Evolutionary conservation across 257 asterid genomes (phyloP), one percentile per base, ranked within the genome.

Genomic region (Solanum chiquidenum): DNA sequence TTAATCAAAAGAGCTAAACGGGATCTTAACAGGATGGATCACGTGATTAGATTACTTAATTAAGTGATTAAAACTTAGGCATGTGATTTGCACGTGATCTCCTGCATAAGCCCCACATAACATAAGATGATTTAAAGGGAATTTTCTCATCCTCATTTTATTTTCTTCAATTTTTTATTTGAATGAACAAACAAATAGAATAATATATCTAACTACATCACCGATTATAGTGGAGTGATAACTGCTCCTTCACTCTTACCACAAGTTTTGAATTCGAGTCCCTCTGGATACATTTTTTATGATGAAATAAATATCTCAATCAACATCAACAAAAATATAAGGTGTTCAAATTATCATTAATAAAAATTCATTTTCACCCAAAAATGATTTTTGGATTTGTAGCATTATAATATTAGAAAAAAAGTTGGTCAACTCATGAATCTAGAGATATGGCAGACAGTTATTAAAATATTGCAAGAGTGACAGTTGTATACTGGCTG

Each of bases 361-460:
- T 27, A 1, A 44, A 79, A 27, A 8, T 27, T 23, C 18, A 44
- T 27, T 79, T 79, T 44, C 40, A 79, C 12, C 66, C n/a, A 44
- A 44, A 79, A 42, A 77, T 11, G 21, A 25, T 4, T 12, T 66
- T 27, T 44, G 85, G n/a, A 44, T 44, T 0, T 44, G 14, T 29
- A 8, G 16, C 40, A 44, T 35, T 37, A 37, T 74, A 44, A 27
- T 5, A 18, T 25, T 13, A 44, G 25, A 14, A 14, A 79, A 44
- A 2, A 27, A 25, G 60, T 77, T 88, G 90, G 91, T 90, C 91
- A 90, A 88, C 90, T 76, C 9, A 74, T 66, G 89, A 86, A 82
- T 84, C 88, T 31, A 46, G 83, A 75, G 83, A 0, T 33, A 69
- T 46, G 69, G 64, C 40, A 86, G 83, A 86, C 89, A 87, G 92